phyloP scores from a whole-genome alignment of 2,329 filamentous ascomycete species.

The Fusarium praegraminearum region DNA sequence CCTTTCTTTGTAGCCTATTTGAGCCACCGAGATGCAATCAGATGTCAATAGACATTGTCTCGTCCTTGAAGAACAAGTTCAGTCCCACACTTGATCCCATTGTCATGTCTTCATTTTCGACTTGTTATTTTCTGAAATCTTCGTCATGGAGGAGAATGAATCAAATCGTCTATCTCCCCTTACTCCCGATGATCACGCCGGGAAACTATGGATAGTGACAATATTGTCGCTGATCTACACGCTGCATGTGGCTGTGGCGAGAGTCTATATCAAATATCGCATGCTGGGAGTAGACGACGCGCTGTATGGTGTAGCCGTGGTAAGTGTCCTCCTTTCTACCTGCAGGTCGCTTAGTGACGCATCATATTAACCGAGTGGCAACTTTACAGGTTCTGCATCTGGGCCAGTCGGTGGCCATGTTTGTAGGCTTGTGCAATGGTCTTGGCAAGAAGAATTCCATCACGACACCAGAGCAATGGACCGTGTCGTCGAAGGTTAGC shows the following conservation, averaged over 20 bases:
- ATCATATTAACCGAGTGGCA: not conserved
- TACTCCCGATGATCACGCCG: constrained; percentile 35
- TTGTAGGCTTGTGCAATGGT: constrained; percentile 30
- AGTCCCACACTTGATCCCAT: not conserved
- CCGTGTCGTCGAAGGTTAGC: constrained; percentile 23
- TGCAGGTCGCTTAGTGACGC: fast-evolving
- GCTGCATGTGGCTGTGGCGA: constrained; percentile 24
- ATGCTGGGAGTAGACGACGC: constrained; percentile 41
- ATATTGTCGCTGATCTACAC: constrained; percentile 42
- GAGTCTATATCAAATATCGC: constrained; percentile 40
- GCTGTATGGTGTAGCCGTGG: constrained; percentile 27
- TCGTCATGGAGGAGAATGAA: constrained; percentile 19
- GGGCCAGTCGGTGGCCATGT: constrained; percentile 33
- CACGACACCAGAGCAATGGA: constrained; percentile 28
- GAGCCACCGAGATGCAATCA: not conserved
- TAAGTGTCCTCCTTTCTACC: not conserved
- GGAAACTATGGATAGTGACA: constrained; percentile 40
- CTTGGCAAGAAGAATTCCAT: constrained; percentile 38
- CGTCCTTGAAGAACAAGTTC: not conserved
- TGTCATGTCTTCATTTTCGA: not conserved
- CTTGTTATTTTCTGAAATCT: not conserved
- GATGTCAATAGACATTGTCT: not conserved
- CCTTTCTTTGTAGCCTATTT: not conserved
- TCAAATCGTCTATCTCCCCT: constrained; percentile 31
- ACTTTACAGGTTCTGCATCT: constrained; percentile 25